Base-by-base conservation (phyloP, 345 rosid genomes). In the Euclidium syriacum region DNA sequence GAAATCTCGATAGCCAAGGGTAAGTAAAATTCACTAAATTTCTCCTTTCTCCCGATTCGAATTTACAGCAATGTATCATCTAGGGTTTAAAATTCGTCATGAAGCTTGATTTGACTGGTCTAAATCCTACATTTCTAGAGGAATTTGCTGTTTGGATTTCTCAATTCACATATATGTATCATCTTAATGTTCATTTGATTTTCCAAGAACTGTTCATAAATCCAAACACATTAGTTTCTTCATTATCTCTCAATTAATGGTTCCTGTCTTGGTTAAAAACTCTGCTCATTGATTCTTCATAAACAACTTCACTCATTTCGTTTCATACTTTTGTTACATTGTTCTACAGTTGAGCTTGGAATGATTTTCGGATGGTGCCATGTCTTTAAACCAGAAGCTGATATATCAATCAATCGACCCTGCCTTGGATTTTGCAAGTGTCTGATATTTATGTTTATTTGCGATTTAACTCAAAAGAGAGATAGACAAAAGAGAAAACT, bases 1-100 rank as follows among this genome's bases (percentile, higher is more conserved):
- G 85, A 10, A 86, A 78, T 71, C 86, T 79, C 15, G 91, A 83
- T 67, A 78, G 68, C 47, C 80, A 82, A 64, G 75, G 79, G 85
- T 78, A 66, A 14, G 33, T 32, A 3, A n/a, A 19, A 6, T 22
- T 51, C 36, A 7, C 27, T 27, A 9, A 24, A n/a, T n/a, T n/a
- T n/a, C n/a, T 46, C 24, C 6, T 12, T 58, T 25, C 57, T 48
- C 29, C 38, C 15, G 2, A 15, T 47, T 46, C 6, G 23, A 18
- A 34, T 39, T n/a, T n/a, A 15, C 17, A 39, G 15, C 43, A 39
- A 25, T 65, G 4, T 14, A 26, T 12, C 22, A 9, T 41, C 20
- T 25, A 36, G 20, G 18, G 18, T 26, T 53, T 3, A 22, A 22
- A 5, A 18, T 19, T 44, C 3, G 27, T 10, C 10, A 18, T 44